These are phyloP conservation scores for Eucalyptus cloeziana DNA, from an alignment of 345 rosid species.

Conservation along the genomic window DNA sequence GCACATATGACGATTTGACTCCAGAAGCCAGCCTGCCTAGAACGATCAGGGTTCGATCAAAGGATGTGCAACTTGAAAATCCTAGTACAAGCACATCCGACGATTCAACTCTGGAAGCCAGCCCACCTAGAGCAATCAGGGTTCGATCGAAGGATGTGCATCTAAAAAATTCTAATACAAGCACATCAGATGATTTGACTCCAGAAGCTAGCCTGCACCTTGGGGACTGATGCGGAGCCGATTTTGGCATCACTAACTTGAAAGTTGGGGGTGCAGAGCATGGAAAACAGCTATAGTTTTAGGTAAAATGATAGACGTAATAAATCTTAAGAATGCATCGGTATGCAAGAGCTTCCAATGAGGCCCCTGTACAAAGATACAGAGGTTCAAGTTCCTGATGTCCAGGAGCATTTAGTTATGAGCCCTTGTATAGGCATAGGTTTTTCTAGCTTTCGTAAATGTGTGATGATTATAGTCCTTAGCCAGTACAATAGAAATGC, in stretches of 20 bases:
- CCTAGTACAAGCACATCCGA: background rate
- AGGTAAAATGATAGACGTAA: background rate
- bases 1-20: background rate
- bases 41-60: background rate
- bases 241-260: background rate
- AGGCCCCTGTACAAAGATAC: background rate
- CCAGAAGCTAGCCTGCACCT: background rate
- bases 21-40: background rate
- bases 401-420: background rate
- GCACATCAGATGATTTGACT: background rate
- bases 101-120: background rate
- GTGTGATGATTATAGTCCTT: background rate
- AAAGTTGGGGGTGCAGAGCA: background rate
- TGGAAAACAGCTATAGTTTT: background rate
- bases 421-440: background rate
- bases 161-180: background rate
- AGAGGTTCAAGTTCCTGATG: background rate
- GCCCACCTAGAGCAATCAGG: background rate
- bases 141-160: background rate
- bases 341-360: background rate
- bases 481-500: background rate
- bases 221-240: background rate
- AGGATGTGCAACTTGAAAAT: background rate
- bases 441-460: background rate
- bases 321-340: background rate